Conservation (phyloP, 2,329 filamentous ascomycete species). For the Colletotrichum truncatum region DNA sequence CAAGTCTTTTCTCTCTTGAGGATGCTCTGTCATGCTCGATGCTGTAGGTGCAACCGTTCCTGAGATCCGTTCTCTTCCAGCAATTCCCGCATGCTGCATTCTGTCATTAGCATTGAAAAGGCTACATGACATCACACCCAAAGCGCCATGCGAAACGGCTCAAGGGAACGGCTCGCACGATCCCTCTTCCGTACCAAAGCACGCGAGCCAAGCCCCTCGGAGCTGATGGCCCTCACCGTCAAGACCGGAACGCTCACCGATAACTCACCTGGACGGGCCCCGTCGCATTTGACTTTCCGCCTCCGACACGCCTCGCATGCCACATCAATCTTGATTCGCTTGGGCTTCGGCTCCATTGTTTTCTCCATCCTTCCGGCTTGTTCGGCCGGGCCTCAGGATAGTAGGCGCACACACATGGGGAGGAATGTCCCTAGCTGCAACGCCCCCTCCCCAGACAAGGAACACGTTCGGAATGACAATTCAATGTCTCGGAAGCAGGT, state of each 20-base stretch:
- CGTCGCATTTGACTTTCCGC: conserved; percentile 54
- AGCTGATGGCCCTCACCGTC: background rate
- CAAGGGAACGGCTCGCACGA: background rate
- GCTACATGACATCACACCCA: too few species aligned
- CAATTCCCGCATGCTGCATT: conserved; percentile 42
- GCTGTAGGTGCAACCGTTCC: conserved; percentile 40
- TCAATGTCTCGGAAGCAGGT: conserved; percentile 10
- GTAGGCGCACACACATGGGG: background rate
- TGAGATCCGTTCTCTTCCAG: conserved; percentile 38
- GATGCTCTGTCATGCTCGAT: conserved; percentile 15
- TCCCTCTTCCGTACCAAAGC: background rate
- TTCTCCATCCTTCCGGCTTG: background rate
- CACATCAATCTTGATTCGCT: conserved; percentile 53
- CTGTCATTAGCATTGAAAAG: background rate
- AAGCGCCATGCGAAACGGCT: background rate
- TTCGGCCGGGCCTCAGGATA: background rate
- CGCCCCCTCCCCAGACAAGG: background rate
- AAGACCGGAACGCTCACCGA: background rate
- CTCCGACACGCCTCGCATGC: conserved; percentile 52
- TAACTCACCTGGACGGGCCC: conserved; percentile 45
- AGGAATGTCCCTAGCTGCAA: background rate
- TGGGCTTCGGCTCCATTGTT: conserved; percentile 35
- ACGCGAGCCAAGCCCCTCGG: background rate
- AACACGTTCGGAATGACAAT: background rate
- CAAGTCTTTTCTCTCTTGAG: background rate